Base-by-base conservation (phyloP, 2,329 filamentous ascomycete genomes). In the Arthrobotrys megalospora region DNA sequence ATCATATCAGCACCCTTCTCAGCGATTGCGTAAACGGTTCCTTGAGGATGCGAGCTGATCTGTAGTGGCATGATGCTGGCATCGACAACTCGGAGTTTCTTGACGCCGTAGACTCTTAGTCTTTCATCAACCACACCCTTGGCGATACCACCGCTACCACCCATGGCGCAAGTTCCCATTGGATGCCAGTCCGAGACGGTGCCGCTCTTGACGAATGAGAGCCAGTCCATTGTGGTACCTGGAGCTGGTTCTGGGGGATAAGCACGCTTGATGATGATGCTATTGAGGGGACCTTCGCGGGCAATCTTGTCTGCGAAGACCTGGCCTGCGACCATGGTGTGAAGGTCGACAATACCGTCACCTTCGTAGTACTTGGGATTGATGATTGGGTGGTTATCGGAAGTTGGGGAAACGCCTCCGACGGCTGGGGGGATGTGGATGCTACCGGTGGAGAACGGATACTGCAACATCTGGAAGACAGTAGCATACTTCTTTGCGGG, bases 381-480 rank as follows among this genome's bases (percentile, higher is more conserved):
- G 34, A 87, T 87, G 10, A 81, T 38, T 0, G 85, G 85, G 50
- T 81, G 58, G 64, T 82, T 7, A 81, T 82, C 47, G 38, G 83
- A 38, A 24, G 80, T 43, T 7, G 48, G 48, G 6, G 43, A 24
- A 3, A 38, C n/a, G 14, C 28, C 52, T 12, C 52, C 32, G 19
- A 43, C 28, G 24, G 58, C 55, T 1, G 82, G 79, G 2, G 71
- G 81, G 66, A 88, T 85, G 76, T 89, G 87, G 11, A 88, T 84
- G 1, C 83, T 86, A 0, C 88, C 88, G 1, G 84, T 83, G 0
- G 86, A 86, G 38, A 87, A 87, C 0, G 88, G 87, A 80, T 88
- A 88, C 77, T 88, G 87, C 1, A 88, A 82, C 73, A 88, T 86
- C 71, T 86, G 85, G 0, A 88, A 80, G 82, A 88, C 84, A 1